Conservation (phyloP, 768 basidiomycete species). For the Lactarius akahatsu region DNA sequence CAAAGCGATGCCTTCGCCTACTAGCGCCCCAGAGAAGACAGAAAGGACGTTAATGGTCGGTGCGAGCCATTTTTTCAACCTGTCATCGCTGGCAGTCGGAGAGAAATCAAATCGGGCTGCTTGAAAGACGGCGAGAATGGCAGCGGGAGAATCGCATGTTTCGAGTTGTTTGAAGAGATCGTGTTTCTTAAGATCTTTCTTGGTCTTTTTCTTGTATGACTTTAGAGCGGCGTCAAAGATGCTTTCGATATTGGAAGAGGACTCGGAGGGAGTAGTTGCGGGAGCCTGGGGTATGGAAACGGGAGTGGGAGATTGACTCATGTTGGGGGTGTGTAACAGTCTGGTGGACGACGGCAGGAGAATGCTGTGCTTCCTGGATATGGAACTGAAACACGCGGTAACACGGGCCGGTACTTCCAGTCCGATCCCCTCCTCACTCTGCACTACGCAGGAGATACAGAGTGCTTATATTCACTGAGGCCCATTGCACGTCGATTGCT, state of each 20-base stretch:
- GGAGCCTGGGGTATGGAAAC: neutral
- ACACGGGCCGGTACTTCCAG: too few relatives aligned
- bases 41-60: neutral
- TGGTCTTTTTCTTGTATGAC: neutral
- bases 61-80: neutral
- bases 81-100: neutral
- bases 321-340: neutral
- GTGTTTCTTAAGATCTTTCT: neutral
- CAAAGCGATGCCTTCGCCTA: neutral
- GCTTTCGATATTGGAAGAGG: neutral
- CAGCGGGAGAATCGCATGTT: neutral
- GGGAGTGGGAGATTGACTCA: neutral
- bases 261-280: neutral
- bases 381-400: too few relatives aligned
- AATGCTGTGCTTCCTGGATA: too few relatives aligned
- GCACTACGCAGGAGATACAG: too few relatives aligned
- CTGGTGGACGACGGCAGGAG: too few relatives aligned
- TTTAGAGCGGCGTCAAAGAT: neutral
- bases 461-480: too few relatives aligned
- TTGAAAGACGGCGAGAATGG: neutral
- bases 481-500: too few relatives aligned
- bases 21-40: neutral
- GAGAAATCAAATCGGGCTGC: neutral
- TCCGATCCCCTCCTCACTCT: too few relatives aligned
- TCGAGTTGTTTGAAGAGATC: neutral